phyloP scores from a whole-genome alignment of 495 filamentous ascomycete species.

The Sphaerosporella brunnea region DNA sequence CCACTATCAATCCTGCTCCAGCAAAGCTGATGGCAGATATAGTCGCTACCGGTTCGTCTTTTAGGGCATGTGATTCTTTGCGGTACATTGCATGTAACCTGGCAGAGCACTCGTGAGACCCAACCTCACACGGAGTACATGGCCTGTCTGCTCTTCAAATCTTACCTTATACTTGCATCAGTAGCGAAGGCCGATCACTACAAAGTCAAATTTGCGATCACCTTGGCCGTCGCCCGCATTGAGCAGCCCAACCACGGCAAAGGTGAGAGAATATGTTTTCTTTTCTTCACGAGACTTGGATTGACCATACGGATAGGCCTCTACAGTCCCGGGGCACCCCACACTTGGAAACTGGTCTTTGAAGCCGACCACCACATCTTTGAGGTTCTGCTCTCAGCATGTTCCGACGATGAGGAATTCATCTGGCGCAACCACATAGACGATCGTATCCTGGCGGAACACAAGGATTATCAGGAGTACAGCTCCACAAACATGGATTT shows the following conservation, averaged over 20 bases:
- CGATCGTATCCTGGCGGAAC: conserved; percentile 27
- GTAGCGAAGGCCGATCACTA: conserved; percentile 44
- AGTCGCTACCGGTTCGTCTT: conserved; percentile 37
- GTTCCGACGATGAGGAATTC: conserved; percentile 61
- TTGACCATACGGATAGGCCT: conserved; percentile 38
- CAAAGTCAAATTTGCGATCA: conserved; percentile 56
- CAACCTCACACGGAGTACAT: conserved; percentile 61
- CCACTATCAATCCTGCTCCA: not conserved
- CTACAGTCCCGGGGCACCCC: conserved; percentile 66
- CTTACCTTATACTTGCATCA: conserved; percentile 62
- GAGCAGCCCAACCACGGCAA: conserved; percentile 64
- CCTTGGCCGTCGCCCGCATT: conserved; percentile 49
- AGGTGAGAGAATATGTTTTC: conserved; percentile 42
- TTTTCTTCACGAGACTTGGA: not conserved
- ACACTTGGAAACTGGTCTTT: conserved; percentile 90
- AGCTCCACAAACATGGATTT: conserved; percentile 28
- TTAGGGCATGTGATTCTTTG: conserved; percentile 73
- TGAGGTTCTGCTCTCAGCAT: conserved; percentile 78
- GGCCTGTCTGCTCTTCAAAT: conserved; percentile 69
- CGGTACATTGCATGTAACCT: conserved; percentile 72
- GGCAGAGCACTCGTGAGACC: conserved; percentile 42
- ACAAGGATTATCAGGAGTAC: conserved; percentile 31
- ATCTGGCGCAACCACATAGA: conserved; percentile 48
- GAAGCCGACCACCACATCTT: conserved; percentile 56
- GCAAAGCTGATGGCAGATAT: not conserved